These are phyloP conservation scores for Liquidambar formosana DNA, from an alignment of 164 flowering plant genomes.

Conservation along the genomic window DNA sequence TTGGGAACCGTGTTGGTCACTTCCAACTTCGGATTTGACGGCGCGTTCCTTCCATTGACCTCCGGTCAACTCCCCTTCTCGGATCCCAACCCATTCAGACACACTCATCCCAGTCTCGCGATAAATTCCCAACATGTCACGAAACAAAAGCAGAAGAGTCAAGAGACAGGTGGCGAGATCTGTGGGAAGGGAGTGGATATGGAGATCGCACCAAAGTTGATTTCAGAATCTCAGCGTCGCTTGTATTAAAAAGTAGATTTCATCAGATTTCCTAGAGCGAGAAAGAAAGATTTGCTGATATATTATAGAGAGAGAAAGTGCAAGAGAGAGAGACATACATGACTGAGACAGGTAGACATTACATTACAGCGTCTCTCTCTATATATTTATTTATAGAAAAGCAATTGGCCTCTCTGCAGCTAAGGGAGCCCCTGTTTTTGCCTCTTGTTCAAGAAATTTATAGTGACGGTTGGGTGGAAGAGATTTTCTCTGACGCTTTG, in stretches of 20 bases:
- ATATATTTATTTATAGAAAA: slow-evolving; percentile 16
- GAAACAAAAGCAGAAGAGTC: not conserved
- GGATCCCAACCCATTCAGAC: no score
- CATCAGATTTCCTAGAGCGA: slow-evolving; percentile 28
- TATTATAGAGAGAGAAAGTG: slow-evolving; percentile 6
- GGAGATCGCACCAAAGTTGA: slow-evolving; percentile 45
- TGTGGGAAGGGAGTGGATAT: not conserved
- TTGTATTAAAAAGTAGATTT: slow-evolving; percentile 36
- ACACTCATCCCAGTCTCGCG: not conserved
- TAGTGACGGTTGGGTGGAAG: not conserved
- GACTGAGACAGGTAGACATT: slow-evolving; percentile 9
- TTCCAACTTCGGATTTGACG: slow-evolving; percentile 18
- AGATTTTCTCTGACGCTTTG: not conserved
- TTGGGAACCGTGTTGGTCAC: slow-evolving; percentile 20
- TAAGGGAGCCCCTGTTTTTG: not conserved
- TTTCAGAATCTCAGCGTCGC: slow-evolving; percentile 46
- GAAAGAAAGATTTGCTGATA: slow-evolving; percentile 20
- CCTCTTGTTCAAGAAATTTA: slow-evolving; percentile 1
- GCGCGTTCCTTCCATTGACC: slow-evolving; percentile 24
- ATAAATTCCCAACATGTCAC: not conserved
- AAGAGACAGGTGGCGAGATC: not conserved
- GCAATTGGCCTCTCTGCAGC: no score
- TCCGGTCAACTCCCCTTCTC: slow-evolving; percentile 18
- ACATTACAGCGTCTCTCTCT: no score
- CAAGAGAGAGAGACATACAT: not conserved